Conservation (phyloP, 1,284 basidiomycete species). For the Pascua sp. region DNA sequence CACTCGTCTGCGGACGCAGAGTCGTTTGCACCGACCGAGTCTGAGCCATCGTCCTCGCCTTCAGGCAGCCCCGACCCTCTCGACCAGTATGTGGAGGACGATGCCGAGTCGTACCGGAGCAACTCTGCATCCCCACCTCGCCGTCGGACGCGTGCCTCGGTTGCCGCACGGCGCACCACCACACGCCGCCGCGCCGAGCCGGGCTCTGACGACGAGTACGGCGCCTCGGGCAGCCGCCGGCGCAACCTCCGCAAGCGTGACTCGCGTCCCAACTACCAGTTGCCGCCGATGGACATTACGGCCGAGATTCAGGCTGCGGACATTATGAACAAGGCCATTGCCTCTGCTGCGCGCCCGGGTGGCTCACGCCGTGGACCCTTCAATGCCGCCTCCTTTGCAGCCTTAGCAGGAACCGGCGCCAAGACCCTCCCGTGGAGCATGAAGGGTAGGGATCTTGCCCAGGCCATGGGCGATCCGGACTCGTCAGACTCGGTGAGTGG, state of each 20-base stretch:
- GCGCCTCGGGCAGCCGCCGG: conserved; percentile 5
- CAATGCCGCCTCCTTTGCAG: conserved; percentile 32
- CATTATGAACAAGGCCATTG: conserved; percentile 28
- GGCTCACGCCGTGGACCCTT: conserved; percentile 25
- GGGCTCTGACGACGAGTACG: conserved; percentile 34
- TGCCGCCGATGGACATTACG: conserved; percentile 42
- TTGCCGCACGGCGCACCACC: conserved; percentile 15
- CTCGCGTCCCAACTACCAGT: conserved; percentile 42
- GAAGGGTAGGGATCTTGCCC: conserved; percentile 33
- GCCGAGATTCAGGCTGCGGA: conserved; percentile 31
- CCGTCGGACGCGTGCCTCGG: conserved; percentile 4
- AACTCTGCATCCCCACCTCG: conserved; percentile 5
- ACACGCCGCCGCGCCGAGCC: conserved; percentile 12
- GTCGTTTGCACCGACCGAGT: conserved; percentile 29
- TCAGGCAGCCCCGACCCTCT: conserved; percentile 15
- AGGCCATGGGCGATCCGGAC: conserved; percentile 45
- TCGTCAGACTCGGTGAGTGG: conserved; percentile 35
- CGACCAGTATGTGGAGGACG: conserved; percentile 48
- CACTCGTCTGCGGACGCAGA: conserved; percentile 25
- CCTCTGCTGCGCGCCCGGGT: conserved; percentile 29
- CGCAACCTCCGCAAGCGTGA: conserved; percentile 44
- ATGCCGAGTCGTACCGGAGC: conserved; percentile 3
- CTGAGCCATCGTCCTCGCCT: conserved; percentile 17
- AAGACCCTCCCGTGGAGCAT: conserved; percentile 32
- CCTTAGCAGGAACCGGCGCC: conserved; percentile 20